Evolutionary conservation across 2,329 filamentous ascomycete genomes (phyloP), one percentile per base, ranked within the genome.

Genomic region (Knufia fluminis): DNA sequence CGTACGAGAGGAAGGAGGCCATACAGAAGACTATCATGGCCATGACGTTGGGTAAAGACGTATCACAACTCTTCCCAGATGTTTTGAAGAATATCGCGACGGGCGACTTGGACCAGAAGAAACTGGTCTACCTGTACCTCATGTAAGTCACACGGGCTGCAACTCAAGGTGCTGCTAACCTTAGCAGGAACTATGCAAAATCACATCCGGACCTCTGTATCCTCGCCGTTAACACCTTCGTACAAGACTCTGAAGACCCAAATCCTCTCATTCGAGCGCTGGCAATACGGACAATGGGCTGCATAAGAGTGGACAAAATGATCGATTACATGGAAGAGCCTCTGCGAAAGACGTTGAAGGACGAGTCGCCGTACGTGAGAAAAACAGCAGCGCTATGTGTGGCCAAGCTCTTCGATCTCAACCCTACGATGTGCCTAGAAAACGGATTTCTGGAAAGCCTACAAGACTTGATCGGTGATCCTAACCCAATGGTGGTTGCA

Each of bases 1-100:
- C 92, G 53, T 96, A 94, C 72, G 92, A 98, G 79, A 84, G 80
- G 63, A 98, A 98, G 71, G 92, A 98, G 74, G 86, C 92, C 20
- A 98, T 98, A 61, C 92, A 98, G 67, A 97, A 95, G 77, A 98
- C 92, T 57, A 98, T 98, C 72, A 97, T 97, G 90, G 90, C 92
- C 66, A 98, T 98, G 92, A 98, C 92, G 1, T 69, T 98, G 60
- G 92, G 92, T 68, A 98, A 98, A 70, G 92, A 98, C 71, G 92
- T 98, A 52, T 98, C 92, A 48, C 86, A 90, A 50, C 74, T 98
- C 56, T 98, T 98, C 66, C 92, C 92, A 1, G 92, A 98, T 65
- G 92, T 98, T 28, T 75, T 98, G 57, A 98, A 98, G 78, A 98
- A 98, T 65, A 98, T 98, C 68, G 92, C 92, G 51, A 98, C 92